A percentile compares a stretch with the other conserved stretches of the same genome.
Evolutionary conservation across 331 rosid species (phyloP).

Genomic region (Rosa hybrid): DNA sequence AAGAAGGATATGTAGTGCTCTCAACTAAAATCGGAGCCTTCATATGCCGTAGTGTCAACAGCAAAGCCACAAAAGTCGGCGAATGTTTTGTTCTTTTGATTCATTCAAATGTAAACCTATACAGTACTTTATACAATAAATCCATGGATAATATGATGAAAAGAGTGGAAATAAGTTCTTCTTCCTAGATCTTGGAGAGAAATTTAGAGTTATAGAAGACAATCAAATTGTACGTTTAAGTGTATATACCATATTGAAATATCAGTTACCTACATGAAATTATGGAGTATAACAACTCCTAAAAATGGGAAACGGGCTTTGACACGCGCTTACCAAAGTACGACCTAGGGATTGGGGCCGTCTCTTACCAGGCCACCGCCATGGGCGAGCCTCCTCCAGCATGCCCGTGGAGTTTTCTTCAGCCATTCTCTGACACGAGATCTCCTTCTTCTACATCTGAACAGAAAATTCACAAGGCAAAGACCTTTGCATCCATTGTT

Average conservation of each 20-base stretch:
- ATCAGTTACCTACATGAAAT: background rate
- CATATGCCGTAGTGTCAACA: background rate
- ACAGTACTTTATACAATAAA: background rate
- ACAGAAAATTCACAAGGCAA: too few relatives aligned
- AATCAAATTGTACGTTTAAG: background rate
- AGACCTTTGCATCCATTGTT: too few relatives aligned
- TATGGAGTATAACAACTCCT: background rate
- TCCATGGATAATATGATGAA: background rate
- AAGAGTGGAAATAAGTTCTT: background rate
- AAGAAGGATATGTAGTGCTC: slow-evolving; percentile 53
- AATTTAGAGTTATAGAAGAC: background rate
- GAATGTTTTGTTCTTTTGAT: slow-evolving; percentile 1
- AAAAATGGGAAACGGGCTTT: too few relatives aligned
- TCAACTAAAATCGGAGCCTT: slow-evolving; percentile 22
- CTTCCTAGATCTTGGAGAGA: background rate
- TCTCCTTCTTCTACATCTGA: too few relatives aligned
- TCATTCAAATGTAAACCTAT: slow-evolving; percentile 1
- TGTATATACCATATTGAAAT: background rate
- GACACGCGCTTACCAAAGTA: too few relatives aligned
- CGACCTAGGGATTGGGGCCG: too few relatives aligned
- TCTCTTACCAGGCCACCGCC: too few relatives aligned
- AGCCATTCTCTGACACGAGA: too few relatives aligned
- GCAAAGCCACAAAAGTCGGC: background rate
- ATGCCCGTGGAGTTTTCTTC: too few relatives aligned
- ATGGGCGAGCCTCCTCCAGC: too few relatives aligned